Base-by-base conservation (phyloP, 805 yeast genomes). In the Teunomyces pallodes region DNA sequence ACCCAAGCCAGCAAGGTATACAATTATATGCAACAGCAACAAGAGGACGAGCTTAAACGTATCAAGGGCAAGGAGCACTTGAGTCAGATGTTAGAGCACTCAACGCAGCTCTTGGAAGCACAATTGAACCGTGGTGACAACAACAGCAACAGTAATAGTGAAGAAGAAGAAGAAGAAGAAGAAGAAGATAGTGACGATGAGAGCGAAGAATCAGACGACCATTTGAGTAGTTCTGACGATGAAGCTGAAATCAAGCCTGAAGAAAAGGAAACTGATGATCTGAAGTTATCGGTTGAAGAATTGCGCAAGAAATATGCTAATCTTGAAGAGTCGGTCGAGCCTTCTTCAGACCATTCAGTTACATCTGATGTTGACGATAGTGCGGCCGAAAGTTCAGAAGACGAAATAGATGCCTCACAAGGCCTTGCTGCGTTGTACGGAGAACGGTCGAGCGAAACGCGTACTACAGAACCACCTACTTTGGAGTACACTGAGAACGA, bases 91-190 rank as follows among this genome's bases (percentile, higher is more conserved):
- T 72, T 92, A 48, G 96, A 91, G 59, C 94, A 91, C 59, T 89
- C 97, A 20, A 89, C 97, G 0, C 91, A 88, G 61, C 76, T 92
- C 31, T 73, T 92, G 27, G 97, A 90, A 52, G 95, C 96, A 0
- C 96, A 92, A 54, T 65, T 87, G 48, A 81, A 79, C 28, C 75
- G 75, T 1, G 52, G 54, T 6, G 56, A 53, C 3, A 54, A 59
- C 3, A 58, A 27, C 46, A 44, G 52, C 27, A 12, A 47, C 49
- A 49, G 56, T 26, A 42, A 54, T 0, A 45, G 48, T 31, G 62
- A 48, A 4, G 48, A 41, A 24, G 53, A 45, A n/a, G 47, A 46
- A 24, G 53, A 45, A n/a, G 47, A 46, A n/a, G 55, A 52, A 29
- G 57, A 54, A 14, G 55, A 57, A 46, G 64, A 59, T 36, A 33